Base-by-base conservation (phyloP, 139 green algal species). In the Trebouxia sp. region DNA sequence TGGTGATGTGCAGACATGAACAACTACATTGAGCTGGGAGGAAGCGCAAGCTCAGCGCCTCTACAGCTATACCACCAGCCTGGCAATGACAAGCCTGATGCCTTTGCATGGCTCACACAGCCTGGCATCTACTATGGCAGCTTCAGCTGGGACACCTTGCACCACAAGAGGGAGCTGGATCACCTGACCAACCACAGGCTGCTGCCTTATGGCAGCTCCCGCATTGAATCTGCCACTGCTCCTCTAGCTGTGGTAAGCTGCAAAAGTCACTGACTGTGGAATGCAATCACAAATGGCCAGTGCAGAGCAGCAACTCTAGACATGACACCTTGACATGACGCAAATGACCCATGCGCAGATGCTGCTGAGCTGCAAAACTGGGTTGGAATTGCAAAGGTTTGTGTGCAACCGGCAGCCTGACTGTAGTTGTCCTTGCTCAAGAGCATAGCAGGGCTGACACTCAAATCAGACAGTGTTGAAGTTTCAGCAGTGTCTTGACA, bases 191-290 rank as follows among this genome's bases (percentile, higher is more conserved):
- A 67, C 10, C 45, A 30, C 30, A 51, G 43, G 39, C 80, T 84
- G 38, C 80, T 83, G 43, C 84, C 89, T 8, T 67, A 65, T 43
- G 51, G 77, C 28, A 62, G 79, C 70, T 39, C 47, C 17, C 45
- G 28, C 48, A 43, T 35, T 3, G 15, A 42, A 56, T 78, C 70
- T 56, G 26, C 39, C 7, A 20, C 20, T 7, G 26, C 38, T 17
- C 88, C 89, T 22, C 58, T 93, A 10, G 90, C 90, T 20, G 41
- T 94, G 78, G 83, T 87, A 45, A 1, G 83, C 9, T 6, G 22
- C n/a, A n/a, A n/a, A n/a, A n/a, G n/a, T n/a, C n/a, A n/a, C n/a
- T n/a, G n/a, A n/a, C n/a, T n/a, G n/a, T n/a, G n/a, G n/a, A n/a
- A n/a, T n/a, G n/a, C n/a, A n/a, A n/a, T n/a, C n/a, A n/a, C n/a